These are phyloP conservation scores for Trichoderma atroviride DNA, from an alignment of 2,329 filamentous ascomycete species.

Conservation along the genomic window DNA sequence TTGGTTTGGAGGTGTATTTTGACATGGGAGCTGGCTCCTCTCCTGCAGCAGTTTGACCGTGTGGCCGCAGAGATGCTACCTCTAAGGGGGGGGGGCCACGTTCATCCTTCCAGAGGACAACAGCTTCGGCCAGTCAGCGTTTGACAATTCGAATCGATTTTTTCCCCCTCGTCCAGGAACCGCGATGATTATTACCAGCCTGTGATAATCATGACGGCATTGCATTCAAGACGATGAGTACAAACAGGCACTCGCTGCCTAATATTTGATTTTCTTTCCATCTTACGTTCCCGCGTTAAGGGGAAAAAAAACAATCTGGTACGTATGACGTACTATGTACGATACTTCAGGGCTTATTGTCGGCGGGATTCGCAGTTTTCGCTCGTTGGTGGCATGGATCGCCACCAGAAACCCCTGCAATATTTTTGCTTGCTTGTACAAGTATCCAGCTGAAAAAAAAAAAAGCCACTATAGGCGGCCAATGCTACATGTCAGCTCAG, in stretches of 20 bases:
- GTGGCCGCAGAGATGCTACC: constrained; percentile 11
- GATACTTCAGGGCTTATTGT: neutral
- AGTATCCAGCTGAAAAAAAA: constrained; percentile 27
- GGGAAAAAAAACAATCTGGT: neutral
- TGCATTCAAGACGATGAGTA: neutral
- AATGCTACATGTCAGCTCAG: constrained; percentile 15
- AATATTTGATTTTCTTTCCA: neutral
- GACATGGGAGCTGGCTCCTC: constrained; percentile 11
- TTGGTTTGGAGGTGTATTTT: constrained; percentile 32
- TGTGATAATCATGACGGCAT: neutral
- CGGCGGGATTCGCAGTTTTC: constrained; percentile 15
- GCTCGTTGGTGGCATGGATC: constrained; percentile 10
- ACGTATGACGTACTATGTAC: neutral
- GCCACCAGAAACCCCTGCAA: constrained; percentile 15
- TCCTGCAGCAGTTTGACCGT: constrained; percentile 21
- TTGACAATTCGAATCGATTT: neutral
- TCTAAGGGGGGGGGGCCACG: constrained; percentile 19
- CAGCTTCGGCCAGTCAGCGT: constrained; percentile 23
- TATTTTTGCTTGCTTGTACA: neutral
- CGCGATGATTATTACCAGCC: neutral
- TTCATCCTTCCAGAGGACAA: constrained; percentile 10
- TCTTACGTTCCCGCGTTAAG: neutral
- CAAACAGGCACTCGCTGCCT: neutral
- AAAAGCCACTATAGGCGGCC: neutral
- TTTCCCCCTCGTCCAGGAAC: neutral